Conservation (phyloP, 176 grass and related monocot genomes). For the Cenchrus fungigraminus region DNA sequence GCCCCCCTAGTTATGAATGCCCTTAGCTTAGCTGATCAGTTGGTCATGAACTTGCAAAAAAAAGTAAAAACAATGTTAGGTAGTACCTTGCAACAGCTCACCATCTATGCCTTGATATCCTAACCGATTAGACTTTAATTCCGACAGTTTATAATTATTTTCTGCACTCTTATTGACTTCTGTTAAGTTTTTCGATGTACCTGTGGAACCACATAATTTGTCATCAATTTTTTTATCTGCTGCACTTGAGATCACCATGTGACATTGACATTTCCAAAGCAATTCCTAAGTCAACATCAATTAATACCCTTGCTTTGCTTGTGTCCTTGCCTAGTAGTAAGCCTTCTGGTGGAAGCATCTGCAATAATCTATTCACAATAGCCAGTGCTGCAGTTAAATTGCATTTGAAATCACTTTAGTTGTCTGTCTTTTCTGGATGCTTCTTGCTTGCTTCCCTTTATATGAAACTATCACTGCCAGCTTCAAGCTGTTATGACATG, state of each 20-base stretch:
- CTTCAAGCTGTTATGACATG: conserved; percentile 15
- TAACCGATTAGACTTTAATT: background rate
- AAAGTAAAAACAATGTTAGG: conserved; percentile 15
- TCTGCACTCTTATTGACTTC: conserved; percentile 22
- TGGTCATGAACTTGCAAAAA: conserved; percentile 26
- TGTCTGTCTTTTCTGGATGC: background rate
- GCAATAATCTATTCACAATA: background rate
- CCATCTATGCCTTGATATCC: conserved; percentile 8
- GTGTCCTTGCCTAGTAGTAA: conserved; percentile 19
- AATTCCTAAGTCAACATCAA: conserved; percentile 33
- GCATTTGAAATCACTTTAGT: background rate
- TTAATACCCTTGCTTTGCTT: conserved; percentile 29
- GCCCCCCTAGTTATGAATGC: no score
- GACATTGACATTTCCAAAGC: conserved; percentile 6
- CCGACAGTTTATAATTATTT: background rate
- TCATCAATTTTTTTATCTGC: conserved; percentile 17
- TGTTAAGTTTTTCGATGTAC: conserved; percentile 21
- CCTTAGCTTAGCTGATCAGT: background rate
- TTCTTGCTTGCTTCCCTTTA: background rate
- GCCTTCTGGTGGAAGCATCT: conserved; percentile 1
- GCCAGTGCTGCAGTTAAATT: background rate
- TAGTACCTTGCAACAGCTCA: conserved; percentile 15
- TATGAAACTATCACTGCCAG: background rate
- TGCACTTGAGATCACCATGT: conserved; percentile 31
- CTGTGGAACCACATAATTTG: background rate